phyloP scores from a whole-genome alignment of 2,329 filamentous ascomycete genomes.

The Botryotinia narcissicola region DNA sequence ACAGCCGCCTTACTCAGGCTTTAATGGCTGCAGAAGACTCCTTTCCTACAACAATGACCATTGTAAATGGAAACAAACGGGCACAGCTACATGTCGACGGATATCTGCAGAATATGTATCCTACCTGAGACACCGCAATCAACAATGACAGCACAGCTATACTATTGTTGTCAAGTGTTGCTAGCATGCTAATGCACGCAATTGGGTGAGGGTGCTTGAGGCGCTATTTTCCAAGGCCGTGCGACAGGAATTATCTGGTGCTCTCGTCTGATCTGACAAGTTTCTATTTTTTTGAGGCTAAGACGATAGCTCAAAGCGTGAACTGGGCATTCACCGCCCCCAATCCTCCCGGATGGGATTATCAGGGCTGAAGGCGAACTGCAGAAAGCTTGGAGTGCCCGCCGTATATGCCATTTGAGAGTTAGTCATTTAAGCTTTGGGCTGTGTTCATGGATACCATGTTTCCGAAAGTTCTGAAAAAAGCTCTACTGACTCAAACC shows the following conservation, averaged over 20 bases:
- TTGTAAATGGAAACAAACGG: constrained; percentile 29
- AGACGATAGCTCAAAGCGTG: constrained; percentile 11
- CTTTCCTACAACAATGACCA: constrained; percentile 24
- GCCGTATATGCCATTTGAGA: constrained; percentile 9
- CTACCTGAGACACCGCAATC: constrained; percentile 23
- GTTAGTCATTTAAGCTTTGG: neutral
- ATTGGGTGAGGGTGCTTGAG: constrained; percentile 26
- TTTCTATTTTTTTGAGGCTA: constrained; percentile 15
- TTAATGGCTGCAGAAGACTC: constrained; percentile 15
- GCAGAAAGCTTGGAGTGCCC: constrained; percentile 19
- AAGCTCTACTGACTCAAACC: constrained; percentile 16
- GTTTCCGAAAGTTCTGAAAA: constrained; percentile 15
- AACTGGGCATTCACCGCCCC: constrained; percentile 19
- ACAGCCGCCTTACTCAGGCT: constrained; percentile 6
- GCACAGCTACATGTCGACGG: constrained; percentile 26
- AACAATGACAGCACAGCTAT: constrained; percentile 31
- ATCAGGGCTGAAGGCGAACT: constrained; percentile 20
- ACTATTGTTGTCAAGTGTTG: constrained; percentile 18
- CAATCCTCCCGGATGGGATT: neutral
- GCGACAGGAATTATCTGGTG: constrained; percentile 19
- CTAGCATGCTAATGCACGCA: constrained; percentile 35
- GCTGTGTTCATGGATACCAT: constrained; percentile 15
- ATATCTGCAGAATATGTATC: constrained; percentile 26
- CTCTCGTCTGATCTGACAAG: constrained; percentile 30
- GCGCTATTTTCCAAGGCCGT: constrained; percentile 25